Conservation (phyloP, 495 filamentous ascomycete genomes). For the Talaromyces liani region DNA sequence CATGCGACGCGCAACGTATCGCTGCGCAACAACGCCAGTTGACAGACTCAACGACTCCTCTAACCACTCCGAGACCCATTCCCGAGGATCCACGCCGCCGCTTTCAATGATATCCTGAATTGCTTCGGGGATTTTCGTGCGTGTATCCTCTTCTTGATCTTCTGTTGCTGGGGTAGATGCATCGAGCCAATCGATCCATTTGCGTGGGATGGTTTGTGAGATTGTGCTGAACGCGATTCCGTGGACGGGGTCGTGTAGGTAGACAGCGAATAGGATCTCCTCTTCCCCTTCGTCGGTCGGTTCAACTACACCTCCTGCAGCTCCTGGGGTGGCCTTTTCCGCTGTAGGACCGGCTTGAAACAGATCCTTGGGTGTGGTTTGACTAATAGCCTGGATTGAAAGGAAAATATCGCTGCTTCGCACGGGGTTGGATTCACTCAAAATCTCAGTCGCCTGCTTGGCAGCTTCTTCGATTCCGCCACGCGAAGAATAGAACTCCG, state of each 20-base stretch:
- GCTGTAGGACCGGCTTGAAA: constrained; percentile 53
- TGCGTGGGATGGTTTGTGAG: constrained; percentile 74
- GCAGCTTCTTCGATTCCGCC: constrained; percentile 78
- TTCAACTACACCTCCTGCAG: constrained; percentile 45
- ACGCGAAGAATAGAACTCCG: constrained; percentile 67
- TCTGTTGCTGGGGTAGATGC: constrained; percentile 51
- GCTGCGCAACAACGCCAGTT: constrained; percentile 84
- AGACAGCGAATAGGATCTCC: constrained; percentile 77
- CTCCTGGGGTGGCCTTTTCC: constrained; percentile 43
- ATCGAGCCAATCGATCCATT: constrained; percentile 91
- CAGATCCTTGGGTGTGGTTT: constrained; percentile 52
- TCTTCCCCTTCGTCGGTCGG: constrained; percentile 42
- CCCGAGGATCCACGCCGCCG: constrained; percentile 88
- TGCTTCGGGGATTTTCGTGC: constrained; percentile 58
- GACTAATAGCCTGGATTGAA: constrained; percentile 76
- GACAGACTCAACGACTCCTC: constrained; percentile 79
- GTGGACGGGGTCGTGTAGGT: constrained; percentile 89
- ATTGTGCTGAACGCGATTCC: constrained; percentile 78
- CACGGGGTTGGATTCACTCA: constrained; percentile 80
- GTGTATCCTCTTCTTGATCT: constrained; percentile 22
- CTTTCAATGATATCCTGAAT: constrained; percentile 81
- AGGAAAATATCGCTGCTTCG: constrained; percentile 93
- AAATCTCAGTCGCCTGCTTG: constrained; percentile 61
- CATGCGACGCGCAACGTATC: constrained; percentile 93
- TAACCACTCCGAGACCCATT: constrained; percentile 97